A percentile compares a stretch with the other conserved stretches of the same genome.
These are phyloP conservation scores for Ascochyta fabae DNA, from an alignment of 2,329 filamentous ascomycete genomes.

Conservation along the genomic window DNA sequence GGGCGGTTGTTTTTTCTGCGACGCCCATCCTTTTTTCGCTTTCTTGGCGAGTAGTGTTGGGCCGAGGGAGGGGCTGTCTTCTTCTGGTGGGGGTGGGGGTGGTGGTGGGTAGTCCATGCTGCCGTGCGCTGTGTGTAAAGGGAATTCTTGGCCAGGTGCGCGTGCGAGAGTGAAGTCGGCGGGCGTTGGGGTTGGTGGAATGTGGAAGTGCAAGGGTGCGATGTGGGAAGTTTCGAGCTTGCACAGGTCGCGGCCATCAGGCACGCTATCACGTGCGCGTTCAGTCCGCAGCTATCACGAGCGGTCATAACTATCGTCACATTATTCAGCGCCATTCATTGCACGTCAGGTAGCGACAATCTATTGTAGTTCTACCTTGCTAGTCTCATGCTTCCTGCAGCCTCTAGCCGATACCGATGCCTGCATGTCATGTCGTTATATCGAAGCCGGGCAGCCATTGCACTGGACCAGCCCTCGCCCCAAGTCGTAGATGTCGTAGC, in stretches of 20 bases:
- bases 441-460: slow-evolving; percentile 13
- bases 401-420: slow-evolving; percentile 2
- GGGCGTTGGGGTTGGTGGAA: slow-evolving; percentile 3
- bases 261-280: slow-evolving; percentile 11
- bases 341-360: too few relatives aligned
- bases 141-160: background rate
- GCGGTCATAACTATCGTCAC: too few relatives aligned
- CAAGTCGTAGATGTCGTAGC: slow-evolving; percentile 22
- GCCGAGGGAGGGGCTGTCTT: slow-evolving; percentile 23
- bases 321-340: too few relatives aligned
- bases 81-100: slow-evolving; percentile 30
- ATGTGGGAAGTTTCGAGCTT: background rate
- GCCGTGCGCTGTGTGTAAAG: background rate
- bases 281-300: background rate
- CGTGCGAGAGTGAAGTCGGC: background rate
- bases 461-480: background rate
- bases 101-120: slow-evolving; percentile 16
- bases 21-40: slow-evolving; percentile 62
- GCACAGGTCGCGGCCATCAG: background rate
- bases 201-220: background rate
- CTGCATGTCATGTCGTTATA: slow-evolving; percentile 18
- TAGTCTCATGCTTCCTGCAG: background rate
- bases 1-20: slow-evolving; percentile 61
- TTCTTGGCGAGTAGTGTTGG: slow-evolving; percentile 51
- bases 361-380: background rate